Base-by-base conservation (phyloP, 805 yeast species). In the Metahyphopichia silvanorum region DNA sequence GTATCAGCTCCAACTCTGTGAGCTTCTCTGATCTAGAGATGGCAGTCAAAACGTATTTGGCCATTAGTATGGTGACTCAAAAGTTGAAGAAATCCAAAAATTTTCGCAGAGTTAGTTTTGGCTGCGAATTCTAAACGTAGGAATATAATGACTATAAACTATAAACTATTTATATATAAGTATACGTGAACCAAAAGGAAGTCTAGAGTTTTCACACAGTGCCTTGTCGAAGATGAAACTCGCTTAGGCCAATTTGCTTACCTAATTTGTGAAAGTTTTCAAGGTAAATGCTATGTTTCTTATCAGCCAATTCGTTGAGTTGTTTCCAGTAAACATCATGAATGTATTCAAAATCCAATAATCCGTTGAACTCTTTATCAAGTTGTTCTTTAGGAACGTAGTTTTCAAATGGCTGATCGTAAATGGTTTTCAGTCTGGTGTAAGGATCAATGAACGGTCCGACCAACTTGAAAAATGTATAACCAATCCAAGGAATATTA, bases 391-490 rank as follows among this genome's bases (percentile, higher is more conserved):
- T 55, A 7, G 79, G 81, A 3, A 76, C 75, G 34, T 66, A 73
- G 34, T 73, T 66, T 31, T 65, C 75, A 42, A 75, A 75, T 2
- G 80, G 79, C 41, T 74, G 77, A 42, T 76, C 81, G 43, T 74
- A 76, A 9, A 73, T 63, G 5, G 77, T 69, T 51, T 76, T 76
- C 57, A 71, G 72, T 37, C 78, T 64, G 2, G 82, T 76, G 38
- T 69, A 67, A 6, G 80, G 80, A 46, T 76, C 82, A 33, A 76
- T 66, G 41, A 76, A 72, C 16, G 82, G 82, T 33, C 74, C 74
- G 33, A 73, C 70, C 34, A 76, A 53, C 48, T 75, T 76, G 46
- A 76, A 63, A 42, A 76, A 74, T 4, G 79, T 70, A 57, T 74
- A 68, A 2, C 76, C 77, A 25, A 71, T 65, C 74, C 76, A 72